Conservation (phyloP, 2,329 filamentous ascomycete genomes). For the Pseudogymnoascus sp. region DNA sequence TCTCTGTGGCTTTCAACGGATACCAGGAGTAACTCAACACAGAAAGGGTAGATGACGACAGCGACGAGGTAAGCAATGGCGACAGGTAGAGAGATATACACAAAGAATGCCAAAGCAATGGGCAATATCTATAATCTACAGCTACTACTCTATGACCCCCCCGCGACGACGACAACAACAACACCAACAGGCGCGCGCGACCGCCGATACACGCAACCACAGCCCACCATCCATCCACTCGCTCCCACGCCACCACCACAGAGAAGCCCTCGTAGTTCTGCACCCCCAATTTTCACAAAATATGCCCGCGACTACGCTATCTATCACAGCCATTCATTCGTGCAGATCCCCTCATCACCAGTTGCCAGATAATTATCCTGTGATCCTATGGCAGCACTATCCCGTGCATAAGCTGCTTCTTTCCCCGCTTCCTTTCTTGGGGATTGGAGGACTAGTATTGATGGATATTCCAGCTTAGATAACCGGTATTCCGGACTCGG, state of each 20-base stretch:
- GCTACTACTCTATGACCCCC: not conserved
- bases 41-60: not conserved
- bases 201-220: constrained; percentile 1
- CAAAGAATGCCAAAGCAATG: not conserved
- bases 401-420: not conserved
- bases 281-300: constrained; percentile 3
- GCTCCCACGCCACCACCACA: not conserved
- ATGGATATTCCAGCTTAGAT: not conserved
- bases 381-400: not conserved
- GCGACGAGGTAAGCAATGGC: not conserved
- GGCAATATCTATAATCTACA: not conserved
- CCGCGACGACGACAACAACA: not conserved
- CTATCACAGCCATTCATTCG: constrained; percentile 3
- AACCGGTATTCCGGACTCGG: not conserved
- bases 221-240: constrained; percentile 11
- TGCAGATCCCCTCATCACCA: not conserved
- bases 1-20: not conserved
- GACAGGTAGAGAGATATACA: not conserved
- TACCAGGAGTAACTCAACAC: not conserved
- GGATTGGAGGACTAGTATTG: not conserved
- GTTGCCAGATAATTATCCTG: not conserved
- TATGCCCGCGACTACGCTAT: not conserved
- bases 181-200: not conserved
- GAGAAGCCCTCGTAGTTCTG: not conserved
- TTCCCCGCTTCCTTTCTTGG: not conserved